Percentiles rank a stretch among this genome's conserved stretches.
These are phyloP conservation scores for Cladophialophora bantiana DNA, from an alignment of 2,329 filamentous ascomycete genomes.

Conservation along the genomic window DNA sequence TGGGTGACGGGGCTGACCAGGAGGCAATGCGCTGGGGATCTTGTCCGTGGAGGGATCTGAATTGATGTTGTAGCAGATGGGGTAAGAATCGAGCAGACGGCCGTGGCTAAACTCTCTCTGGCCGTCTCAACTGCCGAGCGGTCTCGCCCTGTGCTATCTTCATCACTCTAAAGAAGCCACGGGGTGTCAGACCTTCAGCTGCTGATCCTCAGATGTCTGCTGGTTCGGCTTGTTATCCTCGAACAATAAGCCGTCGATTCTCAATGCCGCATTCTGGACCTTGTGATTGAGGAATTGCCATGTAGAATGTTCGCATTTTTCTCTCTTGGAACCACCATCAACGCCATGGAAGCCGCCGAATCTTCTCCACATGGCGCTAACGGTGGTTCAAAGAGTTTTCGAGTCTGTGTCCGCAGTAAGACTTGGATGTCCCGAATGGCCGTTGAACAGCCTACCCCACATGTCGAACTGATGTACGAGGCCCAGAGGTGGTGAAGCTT, in stretches of 20 bases:
- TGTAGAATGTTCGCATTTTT: background rate
- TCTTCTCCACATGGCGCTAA: constrained; percentile 24
- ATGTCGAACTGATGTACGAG: constrained; percentile 14
- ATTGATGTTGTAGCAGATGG: constrained; percentile 12
- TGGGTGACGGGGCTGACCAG: constrained; percentile 4
- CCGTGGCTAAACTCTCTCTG: constrained; percentile 14
- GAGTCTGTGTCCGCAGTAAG: background rate
- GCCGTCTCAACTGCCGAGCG: constrained; percentile 18
- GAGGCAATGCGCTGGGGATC: constrained; percentile 9
- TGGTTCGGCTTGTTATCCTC: background rate
- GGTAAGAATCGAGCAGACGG: constrained; percentile 15
- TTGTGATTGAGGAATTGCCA: background rate
- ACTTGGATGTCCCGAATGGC: background rate
- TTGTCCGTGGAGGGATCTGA: constrained; percentile 11
- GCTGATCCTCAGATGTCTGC: background rate
- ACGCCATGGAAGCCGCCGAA: constrained; percentile 5
- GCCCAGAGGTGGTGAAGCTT: constrained; percentile 4
- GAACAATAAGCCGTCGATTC: background rate
- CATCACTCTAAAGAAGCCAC: background rate
- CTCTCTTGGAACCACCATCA: background rate
- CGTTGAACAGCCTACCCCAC: constrained; percentile 16
- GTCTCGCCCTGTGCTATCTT: constrained; percentile 17
- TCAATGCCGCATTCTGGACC: background rate
- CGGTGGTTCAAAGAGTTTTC: background rate
- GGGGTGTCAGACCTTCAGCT: background rate